Percentiles rank a stretch among this genome's conserved stretches.
phyloP scores from a whole-genome alignment of 2,329 filamentous ascomycete species.

The Hymenoscyphus fraxineus region DNA sequence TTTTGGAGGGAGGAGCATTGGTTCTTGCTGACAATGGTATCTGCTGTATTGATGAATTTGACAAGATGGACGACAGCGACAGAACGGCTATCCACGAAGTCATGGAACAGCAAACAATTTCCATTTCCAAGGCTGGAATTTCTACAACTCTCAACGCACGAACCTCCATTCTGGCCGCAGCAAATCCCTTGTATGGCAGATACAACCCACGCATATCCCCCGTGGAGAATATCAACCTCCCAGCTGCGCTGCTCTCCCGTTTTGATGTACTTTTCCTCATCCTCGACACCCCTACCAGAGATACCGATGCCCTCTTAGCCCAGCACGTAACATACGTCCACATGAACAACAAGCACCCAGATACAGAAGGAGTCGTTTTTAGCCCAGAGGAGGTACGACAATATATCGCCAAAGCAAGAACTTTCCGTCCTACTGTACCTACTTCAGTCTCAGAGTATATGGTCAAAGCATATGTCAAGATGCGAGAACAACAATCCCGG shows the following conservation, averaged over 20 bases:
- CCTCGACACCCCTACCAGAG: slow-evolving; percentile 86
- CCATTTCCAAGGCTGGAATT: slow-evolving; percentile 86
- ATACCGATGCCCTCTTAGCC: slow-evolving; percentile 87
- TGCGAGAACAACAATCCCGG: slow-evolving; percentile 86
- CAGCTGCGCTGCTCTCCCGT: slow-evolving; percentile 92
- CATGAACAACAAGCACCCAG: slow-evolving; percentile 92
- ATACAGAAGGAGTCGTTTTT: slow-evolving; percentile 75
- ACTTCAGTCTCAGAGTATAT: slow-evolving; percentile 90
- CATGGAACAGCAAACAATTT: slow-evolving; percentile 85
- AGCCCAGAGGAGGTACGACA: slow-evolving; percentile 89
- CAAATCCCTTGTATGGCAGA: slow-evolving; percentile 94
- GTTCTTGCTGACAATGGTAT: slow-evolving; percentile 79
- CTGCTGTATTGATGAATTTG: slow-evolving; percentile 81
- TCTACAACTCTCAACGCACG: slow-evolving; percentile 95
- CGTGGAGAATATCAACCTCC: slow-evolving; percentile 98
- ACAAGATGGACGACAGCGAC: slow-evolving; percentile 79
- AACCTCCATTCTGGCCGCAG: slow-evolving; percentile 91
- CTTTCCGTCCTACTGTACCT: slow-evolving; percentile 82
- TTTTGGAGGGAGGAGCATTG: slow-evolving; percentile 74
- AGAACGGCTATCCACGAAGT: slow-evolving; percentile 82
- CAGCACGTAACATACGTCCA: slow-evolving; percentile 95
- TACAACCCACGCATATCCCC: slow-evolving; percentile 98
- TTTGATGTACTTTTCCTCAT: slow-evolving; percentile 97
- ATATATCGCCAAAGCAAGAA: slow-evolving; percentile 89
- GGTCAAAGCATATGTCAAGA: slow-evolving; percentile 91